These are phyloP conservation scores for Mycena sp. DNA, from an alignment of 1,284 basidiomycete species.

Conservation along the genomic window DNA sequence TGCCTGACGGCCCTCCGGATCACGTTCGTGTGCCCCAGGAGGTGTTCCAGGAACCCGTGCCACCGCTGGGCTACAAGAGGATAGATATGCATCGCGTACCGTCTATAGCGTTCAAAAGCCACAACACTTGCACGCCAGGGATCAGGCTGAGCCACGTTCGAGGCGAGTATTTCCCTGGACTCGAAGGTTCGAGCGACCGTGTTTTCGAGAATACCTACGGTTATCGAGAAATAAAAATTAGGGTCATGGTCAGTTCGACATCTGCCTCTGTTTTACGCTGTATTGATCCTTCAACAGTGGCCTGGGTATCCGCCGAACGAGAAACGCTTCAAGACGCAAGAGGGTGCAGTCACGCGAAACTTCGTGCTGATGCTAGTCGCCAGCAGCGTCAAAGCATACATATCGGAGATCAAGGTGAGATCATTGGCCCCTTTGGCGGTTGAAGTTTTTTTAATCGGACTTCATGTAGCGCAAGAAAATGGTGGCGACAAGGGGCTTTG, in stretches of 20 bases:
- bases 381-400: slow-evolving; percentile 38
- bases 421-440: not conserved
- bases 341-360: slow-evolving; percentile 12
- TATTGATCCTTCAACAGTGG: slow-evolving; percentile 34
- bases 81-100: slow-evolving; percentile 19
- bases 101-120: slow-evolving; percentile 27
- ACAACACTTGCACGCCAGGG: slow-evolving; percentile 21
- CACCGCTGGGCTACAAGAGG: slow-evolving; percentile 10
- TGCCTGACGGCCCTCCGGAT: slow-evolving; percentile 23
- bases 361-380: slow-evolving; percentile 40
- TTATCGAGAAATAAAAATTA: slow-evolving; percentile 30
- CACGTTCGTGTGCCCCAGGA: slow-evolving; percentile 23
- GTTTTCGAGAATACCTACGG: slow-evolving; percentile 17
- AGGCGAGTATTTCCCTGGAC: slow-evolving; percentile 13
- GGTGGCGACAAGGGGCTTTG: slow-evolving; percentile 43
- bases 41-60: slow-evolving; percentile 13
- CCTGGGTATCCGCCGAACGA: slow-evolving; percentile 47
- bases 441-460: not conserved
- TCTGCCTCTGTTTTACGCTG: too few species aligned
- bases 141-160: slow-evolving; percentile 17
- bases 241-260: slow-evolving; percentile 13
- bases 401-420: slow-evolving; percentile 40
- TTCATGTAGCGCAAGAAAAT: slow-evolving; percentile 34
- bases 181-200: slow-evolving; percentile 24
- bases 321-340: slow-evolving; percentile 39